These are phyloP conservation scores for Amaranthus palmeri DNA, from an alignment of 148 eudicot species.

Conservation along the genomic window DNA sequence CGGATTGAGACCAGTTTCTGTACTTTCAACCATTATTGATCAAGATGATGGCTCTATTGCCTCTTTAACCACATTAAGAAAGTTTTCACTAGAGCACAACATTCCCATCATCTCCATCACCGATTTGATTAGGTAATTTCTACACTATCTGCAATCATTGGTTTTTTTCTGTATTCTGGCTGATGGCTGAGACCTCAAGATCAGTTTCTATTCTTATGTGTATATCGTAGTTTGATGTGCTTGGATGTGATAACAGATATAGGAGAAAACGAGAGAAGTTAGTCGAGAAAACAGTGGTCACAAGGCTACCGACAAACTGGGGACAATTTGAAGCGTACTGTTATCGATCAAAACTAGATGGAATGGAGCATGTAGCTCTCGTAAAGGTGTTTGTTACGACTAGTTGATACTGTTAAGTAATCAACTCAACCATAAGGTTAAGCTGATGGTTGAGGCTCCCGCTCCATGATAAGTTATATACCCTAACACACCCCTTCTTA, in stretches of 20 bases:
- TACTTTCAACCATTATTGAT: slow-evolving; percentile 67
- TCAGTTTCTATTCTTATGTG: background rate
- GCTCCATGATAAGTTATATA: too few relatives aligned
- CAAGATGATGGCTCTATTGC: slow-evolving; percentile 72
- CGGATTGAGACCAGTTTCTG: slow-evolving; percentile 67
- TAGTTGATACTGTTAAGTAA: too few relatives aligned
- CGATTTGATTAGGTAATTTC: slow-evolving; percentile 75
- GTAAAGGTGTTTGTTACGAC: slow-evolving; percentile 47
- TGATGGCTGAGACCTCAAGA: background rate
- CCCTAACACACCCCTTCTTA: too few relatives aligned
- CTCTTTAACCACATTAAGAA: slow-evolving; percentile 40
- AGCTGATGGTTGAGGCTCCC: too few relatives aligned
- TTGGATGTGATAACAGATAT: slow-evolving; percentile 43
- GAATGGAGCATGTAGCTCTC: slow-evolving; percentile 71
- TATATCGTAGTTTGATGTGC: background rate
- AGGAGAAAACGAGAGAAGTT: slow-evolving; percentile 80
- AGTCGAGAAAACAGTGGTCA: slow-evolving; percentile 63
- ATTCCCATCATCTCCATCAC: slow-evolving; percentile 75
- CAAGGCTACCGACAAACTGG: slow-evolving; percentile 74
- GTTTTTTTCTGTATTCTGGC: background rate
- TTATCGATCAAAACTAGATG: slow-evolving; percentile 72
- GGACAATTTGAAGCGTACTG: slow-evolving; percentile 68
- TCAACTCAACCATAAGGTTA: too few relatives aligned
- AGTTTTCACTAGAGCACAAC: slow-evolving; percentile 45
- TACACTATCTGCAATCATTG: background rate